Conservation (phyloP, 2,329 filamentous ascomycete genomes). For the Pseudopithomyces maydicus region DNA sequence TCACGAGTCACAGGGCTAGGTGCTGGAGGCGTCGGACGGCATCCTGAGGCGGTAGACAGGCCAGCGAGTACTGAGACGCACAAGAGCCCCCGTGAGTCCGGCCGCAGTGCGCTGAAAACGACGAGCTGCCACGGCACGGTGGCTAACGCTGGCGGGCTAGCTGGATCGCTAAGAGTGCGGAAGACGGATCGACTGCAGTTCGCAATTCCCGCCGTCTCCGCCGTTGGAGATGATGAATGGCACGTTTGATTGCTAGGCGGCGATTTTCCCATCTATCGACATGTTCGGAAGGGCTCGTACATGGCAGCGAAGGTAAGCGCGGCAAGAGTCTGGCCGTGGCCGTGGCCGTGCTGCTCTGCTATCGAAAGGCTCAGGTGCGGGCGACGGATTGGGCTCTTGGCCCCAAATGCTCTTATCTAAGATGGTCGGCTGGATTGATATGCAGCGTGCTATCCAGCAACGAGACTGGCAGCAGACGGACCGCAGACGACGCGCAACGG, state of each 20-base stretch:
- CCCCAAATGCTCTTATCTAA: neutral
- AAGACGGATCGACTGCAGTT: neutral
- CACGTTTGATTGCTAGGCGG: neutral
- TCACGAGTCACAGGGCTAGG: too few relatives aligned
- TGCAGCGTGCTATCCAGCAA: too few relatives aligned
- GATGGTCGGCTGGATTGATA: neutral
- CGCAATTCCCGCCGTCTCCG: neutral
- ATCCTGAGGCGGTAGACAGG: too few relatives aligned
- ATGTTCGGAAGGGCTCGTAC: neutral
- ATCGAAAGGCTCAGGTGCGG: slow-evolving; percentile 1
- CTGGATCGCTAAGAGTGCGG: neutral
- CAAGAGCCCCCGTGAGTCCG: too few relatives aligned
- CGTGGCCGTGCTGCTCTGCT: slow-evolving; percentile 8
- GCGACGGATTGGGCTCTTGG: neutral
- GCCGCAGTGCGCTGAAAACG: too few relatives aligned
- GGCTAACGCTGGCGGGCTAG: neutral
- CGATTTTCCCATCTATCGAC: neutral
- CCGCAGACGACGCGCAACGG: neutral
- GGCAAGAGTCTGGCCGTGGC: neutral
- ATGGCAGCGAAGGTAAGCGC: neutral
- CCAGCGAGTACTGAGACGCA: too few relatives aligned
- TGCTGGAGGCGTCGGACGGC: too few relatives aligned
- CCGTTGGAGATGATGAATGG: neutral
- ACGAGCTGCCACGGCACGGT: too few relatives aligned
- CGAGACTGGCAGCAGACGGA: too few relatives aligned